Evolutionary conservation across 345 rosid genomes (phyloP), one percentile per base, ranked within the genome.

Genomic region (Lagerstroemia speciosa): DNA sequence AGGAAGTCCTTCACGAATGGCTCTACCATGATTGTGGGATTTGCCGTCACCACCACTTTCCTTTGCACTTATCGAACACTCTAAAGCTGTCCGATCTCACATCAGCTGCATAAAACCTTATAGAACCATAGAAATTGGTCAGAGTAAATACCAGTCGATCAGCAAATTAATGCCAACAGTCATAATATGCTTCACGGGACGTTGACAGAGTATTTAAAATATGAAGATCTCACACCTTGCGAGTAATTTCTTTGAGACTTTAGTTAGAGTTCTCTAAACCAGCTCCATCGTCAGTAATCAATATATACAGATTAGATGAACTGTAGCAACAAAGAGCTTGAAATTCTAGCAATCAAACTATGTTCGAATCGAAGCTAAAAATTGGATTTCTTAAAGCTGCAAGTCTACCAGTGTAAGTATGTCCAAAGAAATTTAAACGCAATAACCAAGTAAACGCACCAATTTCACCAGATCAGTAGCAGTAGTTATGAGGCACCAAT

Each of bases 11-110:
- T 91, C 72, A 87, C 93, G 36, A 93, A 93, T 10, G 97, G 85
- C 76, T 93, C 97, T 64, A 93, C 98, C 98, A 93, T 91, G 37
- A 93, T 70, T 20, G 78, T 80, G 50, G 97, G 97, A 75, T 89
- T 93, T 32, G 95, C 97, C 67, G 98, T 93, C 81, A 93, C 98
- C 73, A 93, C 95, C 73, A 91, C 97, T 74, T 87, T 91, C 81
- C 94, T 82, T 84, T 86, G 82, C 96, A 91, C 67, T 71, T 82
- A 36, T 87, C 94, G 40, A 93, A 93, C 74, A 93, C 90, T 68
- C 85, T 86, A 62, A 67, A 93, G 75, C 94, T 91, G 53, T 89
- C 97, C 70, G 82, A 73, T 69, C 98, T 86, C 80, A 93, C 94
- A 72, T 93, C 89, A 43, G 91, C 86, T 26, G 97, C 94, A 64